Evolutionary conservation across 1,284 basidiomycete genomes (phyloP).

Genomic region (Pseudozyma sp.): DNA sequence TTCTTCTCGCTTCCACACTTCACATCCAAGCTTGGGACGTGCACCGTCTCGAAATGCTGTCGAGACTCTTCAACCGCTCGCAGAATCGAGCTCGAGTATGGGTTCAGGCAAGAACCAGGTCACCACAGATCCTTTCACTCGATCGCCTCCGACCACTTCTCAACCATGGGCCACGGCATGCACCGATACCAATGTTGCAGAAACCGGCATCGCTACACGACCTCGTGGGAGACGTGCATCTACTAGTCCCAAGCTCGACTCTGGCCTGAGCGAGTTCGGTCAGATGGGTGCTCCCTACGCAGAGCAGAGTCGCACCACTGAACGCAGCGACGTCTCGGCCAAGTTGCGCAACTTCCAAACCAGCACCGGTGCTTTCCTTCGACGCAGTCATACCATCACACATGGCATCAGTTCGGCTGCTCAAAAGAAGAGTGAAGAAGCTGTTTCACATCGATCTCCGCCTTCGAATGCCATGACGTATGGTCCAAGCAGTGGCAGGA

Average conservation of each 20-base stretch:
- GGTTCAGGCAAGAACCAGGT: background rate
- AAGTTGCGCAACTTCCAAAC: conserved; percentile 32
- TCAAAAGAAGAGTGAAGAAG: conserved; percentile 1
- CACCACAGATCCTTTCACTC: background rate
- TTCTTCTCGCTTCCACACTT: conserved; percentile 20
- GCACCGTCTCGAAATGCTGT: conserved; percentile 37
- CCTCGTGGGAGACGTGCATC: conserved; percentile 19
- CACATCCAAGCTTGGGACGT: conserved; percentile 26
- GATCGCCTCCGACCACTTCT: conserved; percentile 9
- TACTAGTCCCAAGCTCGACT: conserved; percentile 25
- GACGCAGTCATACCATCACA: conserved; percentile 42
- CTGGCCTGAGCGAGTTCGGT: conserved; percentile 44
- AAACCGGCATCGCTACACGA: background rate
- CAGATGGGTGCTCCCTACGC: conserved; percentile 43
- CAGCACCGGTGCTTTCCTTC: conserved; percentile 36
- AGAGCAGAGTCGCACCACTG: conserved; percentile 12
- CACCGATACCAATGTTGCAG: conserved; percentile 6
- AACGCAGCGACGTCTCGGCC: conserved; percentile 24
- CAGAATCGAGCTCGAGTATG: conserved; percentile 38
- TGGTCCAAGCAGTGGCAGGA: conserved; percentile 33
- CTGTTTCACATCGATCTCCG: conserved; percentile 11
- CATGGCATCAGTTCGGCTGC: conserved; percentile 20
- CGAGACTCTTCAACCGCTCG: conserved; percentile 40
- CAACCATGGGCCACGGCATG: conserved; percentile 7
- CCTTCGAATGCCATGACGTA: conserved; percentile 27